Evolutionary conservation across 2,329 filamentous ascomycete species (phyloP).

Genomic region (Anthostomella pinea): DNA sequence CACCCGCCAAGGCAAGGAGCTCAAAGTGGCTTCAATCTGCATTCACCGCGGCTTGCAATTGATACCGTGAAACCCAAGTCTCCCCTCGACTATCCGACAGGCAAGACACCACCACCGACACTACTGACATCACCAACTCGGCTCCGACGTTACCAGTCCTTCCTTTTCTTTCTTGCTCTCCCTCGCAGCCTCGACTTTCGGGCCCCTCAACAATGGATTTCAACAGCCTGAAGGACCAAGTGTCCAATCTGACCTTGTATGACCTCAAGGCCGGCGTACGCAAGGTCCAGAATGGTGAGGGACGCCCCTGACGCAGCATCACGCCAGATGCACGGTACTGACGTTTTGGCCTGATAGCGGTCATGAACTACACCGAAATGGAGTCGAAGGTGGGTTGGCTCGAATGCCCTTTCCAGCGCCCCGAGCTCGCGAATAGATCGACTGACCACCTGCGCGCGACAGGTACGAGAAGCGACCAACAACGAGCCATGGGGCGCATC

Average conservation of each 20-base stretch:
- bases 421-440: no score
- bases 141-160: no score
- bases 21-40: no score
- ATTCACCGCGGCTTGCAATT: no score
- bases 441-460: conserved; percentile 13
- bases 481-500: conserved; percentile 96
- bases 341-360: conserved; percentile 56
- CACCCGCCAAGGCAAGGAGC: no score
- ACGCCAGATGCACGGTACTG: conserved; percentile 1
- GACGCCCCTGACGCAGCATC: neutral
- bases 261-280: conserved; percentile 92
- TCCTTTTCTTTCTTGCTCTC: no score
- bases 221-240: conserved; percentile 78
- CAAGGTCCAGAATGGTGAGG: conserved; percentile 90
- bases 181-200: no score
- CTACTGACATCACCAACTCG: no score
- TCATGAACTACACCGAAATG: conserved; percentile 98
- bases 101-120: no score
- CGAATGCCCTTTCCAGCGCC: no score
- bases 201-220: conserved; percentile 68
- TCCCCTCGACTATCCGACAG: no score
- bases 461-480: conserved; percentile 97
- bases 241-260: conserved; percentile 90
- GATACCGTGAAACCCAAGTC: no score
- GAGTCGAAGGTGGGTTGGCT: conserved; percentile 58